Percentiles rank a stretch among this genome's conserved stretches.
Conservation (phyloP, 2,329 filamentous ascomycete species). For the Sarocladium kiliense region DNA sequence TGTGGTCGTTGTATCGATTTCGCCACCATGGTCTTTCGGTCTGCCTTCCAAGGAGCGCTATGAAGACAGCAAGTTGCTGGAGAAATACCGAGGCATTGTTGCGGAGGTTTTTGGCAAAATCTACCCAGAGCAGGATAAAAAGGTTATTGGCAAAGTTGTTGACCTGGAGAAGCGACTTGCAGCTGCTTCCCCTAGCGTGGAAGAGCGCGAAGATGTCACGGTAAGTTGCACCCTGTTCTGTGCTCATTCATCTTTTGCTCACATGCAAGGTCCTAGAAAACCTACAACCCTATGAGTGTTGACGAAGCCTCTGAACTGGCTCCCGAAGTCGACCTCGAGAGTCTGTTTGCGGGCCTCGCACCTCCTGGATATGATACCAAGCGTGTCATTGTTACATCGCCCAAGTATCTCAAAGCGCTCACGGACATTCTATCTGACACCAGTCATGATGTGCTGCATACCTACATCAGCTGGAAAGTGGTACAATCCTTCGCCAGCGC, state of each 20-base stretch:
- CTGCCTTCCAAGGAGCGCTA: slow-evolving; percentile 60
- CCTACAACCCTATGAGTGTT: slow-evolving; percentile 59
- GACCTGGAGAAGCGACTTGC: slow-evolving; percentile 50
- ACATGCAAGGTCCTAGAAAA: slow-evolving; percentile 35
- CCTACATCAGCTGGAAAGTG: slow-evolving; percentile 61
- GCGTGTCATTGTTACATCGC: slow-evolving; percentile 32
- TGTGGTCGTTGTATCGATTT: slow-evolving; percentile 28
- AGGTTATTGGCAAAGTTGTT: slow-evolving; percentile 39
- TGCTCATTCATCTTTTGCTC: neutral
- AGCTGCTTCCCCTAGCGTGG: slow-evolving; percentile 49
- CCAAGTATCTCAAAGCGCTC: slow-evolving; percentile 54
- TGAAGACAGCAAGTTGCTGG: slow-evolving; percentile 45
- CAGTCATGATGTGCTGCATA: slow-evolving; percentile 48
- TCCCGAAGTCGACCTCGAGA: slow-evolving; percentile 50
- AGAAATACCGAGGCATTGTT: slow-evolving; percentile 38
- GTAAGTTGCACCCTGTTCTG: slow-evolving; percentile 20
- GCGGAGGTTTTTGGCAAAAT: slow-evolving; percentile 21
- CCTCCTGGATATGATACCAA: neutral
- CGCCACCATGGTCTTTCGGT: slow-evolving; percentile 47
- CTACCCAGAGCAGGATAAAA: slow-evolving; percentile 20
- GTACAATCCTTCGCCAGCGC: slow-evolving; percentile 46
- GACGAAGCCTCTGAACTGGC: slow-evolving; percentile 48
- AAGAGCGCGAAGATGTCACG: slow-evolving; percentile 56
- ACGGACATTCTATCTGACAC: slow-evolving; percentile 50
- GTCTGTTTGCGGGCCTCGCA: slow-evolving; percentile 24